Evolutionary conservation across 441 rosid species (phyloP), one percentile per base, ranked within the genome.

Genomic region (Arabidopsis lyrata): DNA sequence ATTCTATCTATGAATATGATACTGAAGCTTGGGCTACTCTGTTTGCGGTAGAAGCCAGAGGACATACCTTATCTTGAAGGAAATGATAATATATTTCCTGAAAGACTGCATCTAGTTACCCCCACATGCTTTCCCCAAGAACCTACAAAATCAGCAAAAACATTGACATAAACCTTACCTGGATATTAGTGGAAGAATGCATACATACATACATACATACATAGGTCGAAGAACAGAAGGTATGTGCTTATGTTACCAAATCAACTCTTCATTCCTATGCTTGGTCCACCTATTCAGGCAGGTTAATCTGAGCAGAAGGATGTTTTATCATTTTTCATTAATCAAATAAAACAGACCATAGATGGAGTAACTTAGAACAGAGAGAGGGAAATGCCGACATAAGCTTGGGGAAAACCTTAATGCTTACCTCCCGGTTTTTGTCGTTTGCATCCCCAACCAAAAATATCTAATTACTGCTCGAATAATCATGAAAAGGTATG

Each of bases 241-340:
- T 12, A 8, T 16, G 54, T 16, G 53, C 44, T 12, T 39, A 31
- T 54, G 18, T 2, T 6, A 36, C 36, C 58, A 29, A 27, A 55
- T 32, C 41, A 56, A 56, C 24, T 22, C 6, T 56, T 56, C 41
- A 2, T 32, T 35, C 63, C 5, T 59, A 38, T 72, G 41, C 2
- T 54, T 54, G 18, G 48, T 72, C 63, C 18, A 39, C 24, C 69
- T 29, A 18, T 47, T 27, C n/a, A 47, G 36, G 39, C 13, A 22
- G 7, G 10, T 58, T 48, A 50, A 49, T 60, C 31, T 48, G 65
- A 48, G 18, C 60, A 38, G 1, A n/a, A 13, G 42, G 10, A 16
- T 41, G 16, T 24, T 29, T n/a, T 11, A 27, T 67, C 39, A 20
- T 9, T 8, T 48, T 65, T 48, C 34, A 22, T 13, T 22, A 34